These are phyloP conservation scores for Wilcoxina mikolae DNA, from an alignment of 495 filamentous ascomycete species.

Conservation along the genomic window DNA sequence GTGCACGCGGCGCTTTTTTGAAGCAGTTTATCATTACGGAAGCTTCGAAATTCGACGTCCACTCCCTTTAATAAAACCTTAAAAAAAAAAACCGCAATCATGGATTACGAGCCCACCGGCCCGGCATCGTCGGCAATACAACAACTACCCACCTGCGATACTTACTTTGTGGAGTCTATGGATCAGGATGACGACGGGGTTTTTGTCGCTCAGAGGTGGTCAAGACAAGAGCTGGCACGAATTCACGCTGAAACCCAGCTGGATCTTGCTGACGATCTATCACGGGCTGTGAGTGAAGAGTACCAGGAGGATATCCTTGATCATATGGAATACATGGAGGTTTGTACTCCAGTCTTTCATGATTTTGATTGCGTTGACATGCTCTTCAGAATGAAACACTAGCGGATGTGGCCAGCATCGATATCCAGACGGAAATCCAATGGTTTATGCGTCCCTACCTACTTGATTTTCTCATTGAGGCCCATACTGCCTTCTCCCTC, in stretches of 20 bases:
- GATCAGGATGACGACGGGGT: slow-evolving; percentile 27
- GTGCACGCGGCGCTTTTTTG: neutral
- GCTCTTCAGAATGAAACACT: slow-evolving; percentile 59
- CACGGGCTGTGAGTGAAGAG: slow-evolving; percentile 63
- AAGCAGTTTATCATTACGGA: slow-evolving; percentile 26
- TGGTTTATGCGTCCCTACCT: slow-evolving; percentile 99
- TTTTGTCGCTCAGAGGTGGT: slow-evolving; percentile 23
- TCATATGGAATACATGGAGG: slow-evolving; percentile 91
- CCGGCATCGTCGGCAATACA: slow-evolving; percentile 26
- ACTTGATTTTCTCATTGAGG: slow-evolving; percentile 95
- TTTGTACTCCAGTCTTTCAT: slow-evolving; percentile 11
- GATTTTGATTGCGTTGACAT: slow-evolving; percentile 4
- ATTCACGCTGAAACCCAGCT: slow-evolving; percentile 28
- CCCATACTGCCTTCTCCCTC: slow-evolving; percentile 84
- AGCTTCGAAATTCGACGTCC: slow-evolving; percentile 27
- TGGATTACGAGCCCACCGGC: slow-evolving; percentile 51
- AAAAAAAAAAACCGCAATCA: slow-evolving; percentile 36
- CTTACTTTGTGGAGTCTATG: slow-evolving; percentile 69
- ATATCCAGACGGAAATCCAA: slow-evolving; percentile 96
- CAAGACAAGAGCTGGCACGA: slow-evolving; percentile 25
- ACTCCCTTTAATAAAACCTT: slow-evolving; percentile 22
- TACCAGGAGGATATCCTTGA: slow-evolving; percentile 83
- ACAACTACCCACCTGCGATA: slow-evolving; percentile 47
- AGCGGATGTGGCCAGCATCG: slow-evolving; percentile 91
- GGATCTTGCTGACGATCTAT: slow-evolving; percentile 69